Evolutionary conservation across 169 alveolate genomes (phyloP), one percentile per base, ranked within the genome.

Genomic region (Perkinsus olseni): DNA sequence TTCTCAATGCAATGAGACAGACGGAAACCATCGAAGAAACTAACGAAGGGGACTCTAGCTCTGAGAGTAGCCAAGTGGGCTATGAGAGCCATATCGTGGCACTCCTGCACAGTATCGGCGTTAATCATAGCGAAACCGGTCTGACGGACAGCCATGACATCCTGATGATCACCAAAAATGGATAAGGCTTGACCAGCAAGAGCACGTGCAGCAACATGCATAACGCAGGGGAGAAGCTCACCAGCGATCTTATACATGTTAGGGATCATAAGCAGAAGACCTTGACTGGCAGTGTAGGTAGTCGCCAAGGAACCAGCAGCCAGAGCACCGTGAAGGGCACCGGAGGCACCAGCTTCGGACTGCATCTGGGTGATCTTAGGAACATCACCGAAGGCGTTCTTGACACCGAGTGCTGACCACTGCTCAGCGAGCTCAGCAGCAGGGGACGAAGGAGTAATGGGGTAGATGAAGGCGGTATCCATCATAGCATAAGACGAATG

Each of bases 161-260:
- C 96, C 82, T 93, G 93, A 93, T 95, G 96, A 62, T 95, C 96
- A 20, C 96, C 96, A 74, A 95, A 95, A 92, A 95, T 95, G 92
- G 96, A 93, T 38, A 95, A 94, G 38, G 96, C 95, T 91, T 95
- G 95, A n/a, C 96, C 95, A 0, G 96, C 96, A 0, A 95, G 74
- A 3, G 96, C 96, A 38, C 96, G 94, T 3, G 96, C 96, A 4
- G 96, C 94, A 21, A 95, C 96, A 38, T 95, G 96, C 94, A 95
- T 92, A 36, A 95, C 96, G 92, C 96, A 94, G 37, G 96, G 96
- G 92, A 93, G 92, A 48, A 95, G 94, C 93, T 95, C 96, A 0
- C 96, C 96, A 10, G 96, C 96, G 91, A 95, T 94, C 74, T 95
- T 95, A 92, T 94, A 95, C 96, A 94, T 94, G 93, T 93, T 93